These are phyloP conservation scores for Candida taoyuanica DNA, from an alignment of 805 yeast genomes.

Conservation along the genomic window DNA sequence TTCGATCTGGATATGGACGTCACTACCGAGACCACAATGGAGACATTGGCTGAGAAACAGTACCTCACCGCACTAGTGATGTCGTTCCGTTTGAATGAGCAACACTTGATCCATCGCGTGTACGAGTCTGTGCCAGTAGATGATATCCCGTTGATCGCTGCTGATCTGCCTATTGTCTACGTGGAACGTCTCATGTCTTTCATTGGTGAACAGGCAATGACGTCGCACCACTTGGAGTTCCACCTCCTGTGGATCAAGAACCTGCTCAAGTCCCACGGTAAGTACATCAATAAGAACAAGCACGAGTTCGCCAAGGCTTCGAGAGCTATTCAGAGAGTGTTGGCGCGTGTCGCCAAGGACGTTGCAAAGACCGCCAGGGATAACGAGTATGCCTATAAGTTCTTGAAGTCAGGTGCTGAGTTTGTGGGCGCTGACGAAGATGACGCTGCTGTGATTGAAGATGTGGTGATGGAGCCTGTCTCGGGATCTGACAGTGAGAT, in stretches of 20 bases:
- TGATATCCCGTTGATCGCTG: conserved; percentile 63
- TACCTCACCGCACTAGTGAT: conserved; percentile 78
- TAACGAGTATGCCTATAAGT: conserved; percentile 51
- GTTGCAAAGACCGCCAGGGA: conserved; percentile 50
- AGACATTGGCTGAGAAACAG: conserved; percentile 48
- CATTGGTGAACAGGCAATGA: conserved; percentile 61
- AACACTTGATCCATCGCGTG: conserved; percentile 61
- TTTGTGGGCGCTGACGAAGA: conserved; percentile 10
- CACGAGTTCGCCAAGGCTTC: conserved; percentile 59
- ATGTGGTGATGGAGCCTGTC: neutral
- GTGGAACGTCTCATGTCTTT: conserved; percentile 62
- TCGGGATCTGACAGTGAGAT: conserved; percentile 16
- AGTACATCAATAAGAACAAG: conserved; percentile 57
- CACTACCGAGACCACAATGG: conserved; percentile 73
- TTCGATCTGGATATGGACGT: conserved; percentile 90
- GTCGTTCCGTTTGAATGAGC: conserved; percentile 91
- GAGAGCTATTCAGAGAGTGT: conserved; percentile 69
- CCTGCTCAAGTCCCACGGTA: conserved; percentile 70
- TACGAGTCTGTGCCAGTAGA: conserved; percentile 68
- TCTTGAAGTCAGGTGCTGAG: conserved; percentile 35
- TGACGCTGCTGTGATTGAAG: conserved; percentile 11
- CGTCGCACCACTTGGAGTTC: conserved; percentile 81
- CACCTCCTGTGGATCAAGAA: conserved; percentile 75
- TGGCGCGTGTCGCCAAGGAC: conserved; percentile 71
- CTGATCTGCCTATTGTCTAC: conserved; percentile 75